Evolutionary conservation across 1,139 yeast species (phyloP).

Genomic region (Sugiyamaella pinicola): DNA sequence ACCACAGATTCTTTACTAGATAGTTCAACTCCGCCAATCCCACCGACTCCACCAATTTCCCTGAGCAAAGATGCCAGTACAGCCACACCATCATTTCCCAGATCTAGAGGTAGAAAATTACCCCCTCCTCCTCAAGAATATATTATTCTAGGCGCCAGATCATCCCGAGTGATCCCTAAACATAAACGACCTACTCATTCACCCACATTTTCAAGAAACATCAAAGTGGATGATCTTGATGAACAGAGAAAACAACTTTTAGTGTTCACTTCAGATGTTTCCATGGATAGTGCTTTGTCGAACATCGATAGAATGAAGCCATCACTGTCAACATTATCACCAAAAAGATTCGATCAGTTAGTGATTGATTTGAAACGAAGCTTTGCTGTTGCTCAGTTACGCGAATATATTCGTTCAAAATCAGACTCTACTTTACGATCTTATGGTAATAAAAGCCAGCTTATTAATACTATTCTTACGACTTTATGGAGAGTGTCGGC

Average conservation of each 20-base stretch:
- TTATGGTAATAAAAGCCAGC: slow-evolving; percentile 18
- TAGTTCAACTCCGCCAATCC: background rate
- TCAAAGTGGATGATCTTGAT: slow-evolving; percentile 31
- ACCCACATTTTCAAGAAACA: slow-evolving; percentile 1
- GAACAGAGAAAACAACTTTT: slow-evolving; percentile 40
- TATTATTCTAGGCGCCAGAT: slow-evolving; percentile 36
- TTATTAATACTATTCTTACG: slow-evolving; percentile 40
- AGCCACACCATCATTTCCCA: slow-evolving; percentile 1
- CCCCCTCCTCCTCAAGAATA: slow-evolving; percentile 27
- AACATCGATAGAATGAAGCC: slow-evolving; percentile 44
- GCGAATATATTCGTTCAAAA: slow-evolving; percentile 29
- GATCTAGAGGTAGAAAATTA: slow-evolving; percentile 19
- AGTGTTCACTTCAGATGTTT: slow-evolving; percentile 40
- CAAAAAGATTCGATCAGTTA: slow-evolving; percentile 40
- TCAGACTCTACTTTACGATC: slow-evolving; percentile 13
- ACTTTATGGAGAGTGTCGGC: slow-evolving; percentile 48
- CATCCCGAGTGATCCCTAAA: slow-evolving; percentile 34
- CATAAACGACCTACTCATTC: slow-evolving; percentile 23
- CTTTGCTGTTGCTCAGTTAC: slow-evolving; percentile 42
- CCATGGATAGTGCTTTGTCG: slow-evolving; percentile 36
- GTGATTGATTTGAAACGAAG: slow-evolving; percentile 37
- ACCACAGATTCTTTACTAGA: background rate
- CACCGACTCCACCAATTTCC: background rate
- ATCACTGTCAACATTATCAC: slow-evolving; percentile 33
- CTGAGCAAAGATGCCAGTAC: background rate